Base-by-base conservation (phyloP, 1,284 basidiomycete genomes). In the Inonotus hispidus region DNA sequence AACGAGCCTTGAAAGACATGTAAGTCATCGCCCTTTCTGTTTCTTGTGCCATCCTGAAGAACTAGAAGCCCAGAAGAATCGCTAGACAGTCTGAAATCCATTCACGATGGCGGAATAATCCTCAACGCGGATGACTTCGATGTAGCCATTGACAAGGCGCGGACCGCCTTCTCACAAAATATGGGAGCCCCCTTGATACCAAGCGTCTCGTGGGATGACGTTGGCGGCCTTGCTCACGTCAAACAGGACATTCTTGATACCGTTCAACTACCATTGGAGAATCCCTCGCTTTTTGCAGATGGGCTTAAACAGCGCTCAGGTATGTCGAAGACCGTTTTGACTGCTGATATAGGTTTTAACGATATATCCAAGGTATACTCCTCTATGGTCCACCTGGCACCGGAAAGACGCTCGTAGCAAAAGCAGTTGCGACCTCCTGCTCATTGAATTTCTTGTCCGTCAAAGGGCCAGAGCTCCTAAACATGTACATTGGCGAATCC, bases 401-500 rank as follows among this genome's bases (percentile, higher is more conserved):
- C 1, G 95, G 95, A n/a, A 98, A 97, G 73, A 97, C 95, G 0
- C 76, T 98, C 2, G 83, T 97, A 41, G 94, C 95, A 2, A 96
- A 96, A 73, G 93, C 93, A 2, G 94, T 97, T 35, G 95, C 95
- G 6, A 95, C 93, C 0, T 93, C 93, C 1, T 95, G 90, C 69
- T 89, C 93, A 14, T 81, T 97, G 67, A 95, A 95, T 70, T 95
- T 95, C 73, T 88, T 95, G 72, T 93, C 91, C n/a, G 90, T 99
- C 70, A 98, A 98, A 71, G 96, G 96, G 0, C 96, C 96, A 1
- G 95, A 98, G 69, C 79, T 99, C 35, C 83, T 96, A 47, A 97
- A 97, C 72, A 97, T 98, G 85, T 98, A 98, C 73, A 98, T 99
- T 68, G 96, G 96, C 66, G 96, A 99, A 77, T 97, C 95, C 5